Evolutionary conservation across 1,284 basidiomycete species (phyloP).

Genomic region (Ustilago trichophora): DNA sequence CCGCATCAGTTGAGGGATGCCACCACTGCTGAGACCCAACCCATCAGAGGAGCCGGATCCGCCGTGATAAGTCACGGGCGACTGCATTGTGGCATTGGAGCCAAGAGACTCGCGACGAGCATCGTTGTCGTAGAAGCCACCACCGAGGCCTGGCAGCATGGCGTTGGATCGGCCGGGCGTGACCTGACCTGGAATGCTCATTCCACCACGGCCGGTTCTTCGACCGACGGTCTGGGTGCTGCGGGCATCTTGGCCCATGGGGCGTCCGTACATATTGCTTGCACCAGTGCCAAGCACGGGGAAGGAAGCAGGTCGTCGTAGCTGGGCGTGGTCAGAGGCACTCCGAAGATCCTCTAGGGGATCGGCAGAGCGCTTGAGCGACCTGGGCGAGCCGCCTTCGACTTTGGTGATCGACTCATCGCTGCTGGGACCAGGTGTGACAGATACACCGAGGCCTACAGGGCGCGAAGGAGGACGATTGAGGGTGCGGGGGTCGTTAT

Average conservation of each 20-base stretch:
- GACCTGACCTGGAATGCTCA: conserved; percentile 21
- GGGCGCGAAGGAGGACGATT: conserved; percentile 28
- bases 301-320: conserved; percentile 43
- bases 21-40: conserved; percentile 21
- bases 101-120: conserved; percentile 33
- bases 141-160: conserved; percentile 30
- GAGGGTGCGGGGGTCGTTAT: conserved; percentile 29
- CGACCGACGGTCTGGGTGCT: conserved; percentile 26
- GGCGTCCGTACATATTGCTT: conserved; percentile 29
- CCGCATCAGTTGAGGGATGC: conserved; percentile 47
- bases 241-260: conserved; percentile 28
- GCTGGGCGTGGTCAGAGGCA: conserved; percentile 30
- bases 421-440: conserved; percentile 23
- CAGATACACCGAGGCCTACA: conserved; percentile 33
- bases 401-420: conserved; percentile 22
- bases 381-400: conserved; percentile 34
- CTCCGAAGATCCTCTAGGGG: conserved; percentile 33
- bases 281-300: conserved; percentile 34
- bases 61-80: conserved; percentile 24
- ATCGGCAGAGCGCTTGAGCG: conserved; percentile 47
- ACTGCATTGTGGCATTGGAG: conserved; percentile 28
- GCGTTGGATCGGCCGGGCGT: conserved; percentile 35
- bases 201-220: conserved; percentile 31
- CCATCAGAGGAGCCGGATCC: conserved; percentile 36
- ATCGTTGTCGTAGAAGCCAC: conserved; percentile 30